Base-by-base conservation (phyloP, 495 filamentous ascomycete species). In the Viridothelium virens region DNA sequence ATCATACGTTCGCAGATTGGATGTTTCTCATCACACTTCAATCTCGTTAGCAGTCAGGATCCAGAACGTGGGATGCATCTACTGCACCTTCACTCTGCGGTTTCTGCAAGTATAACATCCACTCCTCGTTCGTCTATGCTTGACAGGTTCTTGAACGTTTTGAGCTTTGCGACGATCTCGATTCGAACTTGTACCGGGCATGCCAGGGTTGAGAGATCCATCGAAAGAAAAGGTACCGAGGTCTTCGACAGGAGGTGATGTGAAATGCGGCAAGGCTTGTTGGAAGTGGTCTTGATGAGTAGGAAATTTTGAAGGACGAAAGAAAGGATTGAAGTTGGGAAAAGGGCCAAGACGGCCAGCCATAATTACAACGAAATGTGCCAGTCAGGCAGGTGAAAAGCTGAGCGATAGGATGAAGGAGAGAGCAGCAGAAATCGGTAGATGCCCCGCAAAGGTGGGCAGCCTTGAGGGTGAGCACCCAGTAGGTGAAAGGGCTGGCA, bases 41-140 rank as follows among this genome's bases (percentile, higher is more conserved):
- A 63, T 61, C 63, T 53, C 50, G 61, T 68, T 61, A 59, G 66
- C 65, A 56, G 66, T 61, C 12, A 16, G 14, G 56, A 37, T 31
- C 38, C 31, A 63, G 37, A 70, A 69, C 50, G 70, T 53, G 37
- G 12, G 12, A 56, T 65, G 62, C 37, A 53, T 63, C 47, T 38
- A 64, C 50, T 63, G 67, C 81, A 91, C 90, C 85, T 98, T 98
- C 65, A 98, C 91, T 69, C 94, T 83, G 56, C 94, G 84, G 66
- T 86, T 85, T 71, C 94, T 85, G 74, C 94, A 98, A 14, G 94
- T 98, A 76, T 89, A 96, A 78, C 94, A 98, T 41, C 94, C 94
- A 66, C 90, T 96, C 68, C 94, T 82, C 56, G 94, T 97, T 67
- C 94, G 87, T 62, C 92, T 89, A 72, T 97, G 93, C 74, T 97